Evolutionary conservation across 2,329 filamentous ascomycete species (phyloP), one percentile per base, ranked within the genome.

Genomic region (Pseudonectria foliicola): DNA sequence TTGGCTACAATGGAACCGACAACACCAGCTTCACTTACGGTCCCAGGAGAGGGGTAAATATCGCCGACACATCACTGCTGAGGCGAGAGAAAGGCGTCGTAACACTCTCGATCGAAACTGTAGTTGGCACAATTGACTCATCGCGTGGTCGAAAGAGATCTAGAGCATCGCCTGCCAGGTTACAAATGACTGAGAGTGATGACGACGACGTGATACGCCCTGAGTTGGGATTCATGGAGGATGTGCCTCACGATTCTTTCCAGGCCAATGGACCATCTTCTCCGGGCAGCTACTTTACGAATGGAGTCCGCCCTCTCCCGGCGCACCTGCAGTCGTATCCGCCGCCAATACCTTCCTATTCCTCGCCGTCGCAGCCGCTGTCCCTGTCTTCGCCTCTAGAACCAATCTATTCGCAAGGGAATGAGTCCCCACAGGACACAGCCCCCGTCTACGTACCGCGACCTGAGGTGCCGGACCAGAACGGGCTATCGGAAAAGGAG

Each of bases 11-110:
- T 35, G 50, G 37, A 27, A 29, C 43, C 8, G 58, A 62, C 5
- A 50, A 50, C 7, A 46, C 35, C 31, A 38, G 40, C 25, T 50
- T 42, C 24, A 44, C 48, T 12, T 62, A 60, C 42, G 53, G 54
- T 21, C 41, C 55, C 5, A 49, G 56, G 24, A 52, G 54, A 32
- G 57, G 55, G 2, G 72, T 80, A 6, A 81, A 80, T 40, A 86
- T 95, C 42, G 74, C 94, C 27, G 88, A 95, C 48, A 98, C 92
- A 0, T 82, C 92, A 45, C 77, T 82, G 30, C 77, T 96, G 16
- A 75, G 87, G 32, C 79, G 89, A 27, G 87, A 94, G 55, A 95
- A 95, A 55, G 87, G 86, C 7, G 87, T 96, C n/a, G 81, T 95
- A 14, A 82, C 81, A 1, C 85, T 88, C 35, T 72, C 82, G 1